Conservation (phyloP, 2,329 filamentous ascomycete species). For the Metarhizium humberi region DNA sequence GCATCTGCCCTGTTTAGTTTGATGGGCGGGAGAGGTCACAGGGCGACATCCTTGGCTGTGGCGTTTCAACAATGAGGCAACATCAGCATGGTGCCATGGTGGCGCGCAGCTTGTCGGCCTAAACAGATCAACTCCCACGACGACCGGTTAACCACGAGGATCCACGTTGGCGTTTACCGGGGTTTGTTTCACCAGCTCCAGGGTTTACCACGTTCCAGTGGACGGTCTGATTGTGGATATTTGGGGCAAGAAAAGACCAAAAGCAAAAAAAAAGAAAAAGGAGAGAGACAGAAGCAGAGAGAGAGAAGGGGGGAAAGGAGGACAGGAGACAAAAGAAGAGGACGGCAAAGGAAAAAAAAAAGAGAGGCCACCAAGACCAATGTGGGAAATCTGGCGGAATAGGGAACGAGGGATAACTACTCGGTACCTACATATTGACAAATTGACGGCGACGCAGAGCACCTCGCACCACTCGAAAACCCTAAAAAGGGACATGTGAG, state of each 20-base stretch:
- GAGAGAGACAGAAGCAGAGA: too few relatives aligned
- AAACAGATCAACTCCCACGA: neutral
- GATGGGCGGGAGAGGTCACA: neutral
- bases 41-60: conserved; percentile 2
- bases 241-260: neutral
- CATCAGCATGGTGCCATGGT: conserved; percentile 1
- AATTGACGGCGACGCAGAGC: too few relatives aligned
- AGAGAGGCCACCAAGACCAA: neutral
- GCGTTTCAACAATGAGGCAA: conserved; percentile 4
- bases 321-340: too few relatives aligned
- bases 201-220: conserved; percentile 1
- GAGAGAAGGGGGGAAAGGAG: too few relatives aligned
- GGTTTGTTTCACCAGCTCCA: conserved; percentile 4
- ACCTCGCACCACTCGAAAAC: neutral
- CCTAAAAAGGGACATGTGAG: neutral
- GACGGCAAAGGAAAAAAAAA: neutral
- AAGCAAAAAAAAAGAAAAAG: too few relatives aligned
- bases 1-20: conserved; percentile 1
- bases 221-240: neutral
- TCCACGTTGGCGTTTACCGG: neutral
- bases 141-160: neutral
- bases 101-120: neutral
- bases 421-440: neutral
- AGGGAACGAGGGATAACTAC: neutral
- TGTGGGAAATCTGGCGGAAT: neutral